Conservation (phyloP, 805 yeast species). For the Cyberlindnera euphorbiae region DNA sequence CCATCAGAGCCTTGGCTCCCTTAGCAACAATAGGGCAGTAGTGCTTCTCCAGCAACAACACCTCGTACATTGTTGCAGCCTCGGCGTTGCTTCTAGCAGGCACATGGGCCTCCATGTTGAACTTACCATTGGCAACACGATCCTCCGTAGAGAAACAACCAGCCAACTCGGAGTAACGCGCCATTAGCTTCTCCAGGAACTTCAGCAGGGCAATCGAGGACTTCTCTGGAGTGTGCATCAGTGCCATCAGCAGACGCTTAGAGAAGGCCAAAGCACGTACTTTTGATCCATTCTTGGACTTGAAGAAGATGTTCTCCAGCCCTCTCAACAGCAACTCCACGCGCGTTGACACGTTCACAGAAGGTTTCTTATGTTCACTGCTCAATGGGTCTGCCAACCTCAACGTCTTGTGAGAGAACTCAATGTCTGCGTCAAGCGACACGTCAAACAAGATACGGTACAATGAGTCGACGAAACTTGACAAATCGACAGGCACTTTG, state of each 20-base stretch:
- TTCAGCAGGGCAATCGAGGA: constrained; percentile 73
- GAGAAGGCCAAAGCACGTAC: constrained; percentile 75
- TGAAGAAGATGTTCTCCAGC: constrained; percentile 77
- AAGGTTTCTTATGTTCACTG: constrained; percentile 46
- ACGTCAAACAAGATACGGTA: constrained; percentile 65
- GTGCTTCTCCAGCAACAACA: constrained; percentile 70
- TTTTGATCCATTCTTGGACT: constrained; percentile 61
- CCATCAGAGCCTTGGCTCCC: constrained; percentile 43
- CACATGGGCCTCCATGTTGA: constrained; percentile 57
- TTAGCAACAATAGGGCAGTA: constrained; percentile 78
- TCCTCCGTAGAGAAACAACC: constrained; percentile 87
- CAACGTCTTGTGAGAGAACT: constrained; percentile 75
- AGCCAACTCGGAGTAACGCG: constrained; percentile 63
- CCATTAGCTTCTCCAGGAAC: constrained; percentile 70
- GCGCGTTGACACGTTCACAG: constrained; percentile 84
- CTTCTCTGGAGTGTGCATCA: constrained; percentile 82
- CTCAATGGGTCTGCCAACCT: constrained; percentile 76
- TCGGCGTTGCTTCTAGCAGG: constrained; percentile 79
- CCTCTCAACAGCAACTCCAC: constrained; percentile 77
- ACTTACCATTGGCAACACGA: constrained; percentile 75
- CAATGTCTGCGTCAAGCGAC: constrained; percentile 77
- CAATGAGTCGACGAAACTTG: constrained; percentile 71
- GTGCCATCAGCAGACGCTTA: constrained; percentile 65
- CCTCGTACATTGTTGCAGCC: constrained; percentile 90
- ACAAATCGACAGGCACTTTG: constrained; percentile 75